Percentiles rank a stretch among this genome's conserved stretches.
Evolutionary conservation across 176 grass and related monocot genomes (phyloP).

Genomic region (Themeda triandra): DNA sequence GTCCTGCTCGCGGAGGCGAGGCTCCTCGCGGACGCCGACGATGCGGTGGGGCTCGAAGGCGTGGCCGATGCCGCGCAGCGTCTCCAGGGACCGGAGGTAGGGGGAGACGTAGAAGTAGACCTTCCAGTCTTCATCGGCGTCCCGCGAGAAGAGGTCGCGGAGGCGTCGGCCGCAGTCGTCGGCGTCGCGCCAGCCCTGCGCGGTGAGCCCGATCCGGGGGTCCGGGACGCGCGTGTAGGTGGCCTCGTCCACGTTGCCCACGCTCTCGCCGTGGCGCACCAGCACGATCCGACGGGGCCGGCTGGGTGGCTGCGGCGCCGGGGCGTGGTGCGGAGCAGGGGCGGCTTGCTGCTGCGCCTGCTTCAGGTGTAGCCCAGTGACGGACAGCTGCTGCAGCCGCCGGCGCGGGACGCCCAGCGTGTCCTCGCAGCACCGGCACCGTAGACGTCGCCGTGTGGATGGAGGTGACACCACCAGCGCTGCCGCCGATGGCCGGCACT

Average conservation of each 20-base stretch:
- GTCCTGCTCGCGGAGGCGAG: constrained; percentile 81
- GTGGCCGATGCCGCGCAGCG: constrained; percentile 55
- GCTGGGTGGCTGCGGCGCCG: background rate
- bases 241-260: constrained; percentile 82
- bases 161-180: constrained; percentile 56
- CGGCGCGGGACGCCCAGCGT: constrained; percentile 35
- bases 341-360: background rate
- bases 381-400: background rate
- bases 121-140: constrained; percentile 48
- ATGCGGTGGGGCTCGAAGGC: constrained; percentile 60
- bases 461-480: background rate
- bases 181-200: constrained; percentile 45
- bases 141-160: constrained; percentile 21
- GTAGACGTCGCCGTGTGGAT: background rate
- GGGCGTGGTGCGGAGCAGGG: background rate
- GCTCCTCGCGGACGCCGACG: constrained; percentile 78
- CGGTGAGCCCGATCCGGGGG: constrained; percentile 76
- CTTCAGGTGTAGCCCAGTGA: constrained; percentile 22
- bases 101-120: constrained; percentile 90
- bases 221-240: constrained; percentile 72
- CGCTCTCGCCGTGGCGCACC: constrained; percentile 83
- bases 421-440: constrained; percentile 69
- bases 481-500: constrained; percentile 14
- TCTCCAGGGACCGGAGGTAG: constrained; percentile 68
- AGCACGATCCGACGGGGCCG: constrained; percentile 73